Conservation (phyloP, 2,329 filamentous ascomycete genomes). For the Drechslerella coelobrocha region DNA sequence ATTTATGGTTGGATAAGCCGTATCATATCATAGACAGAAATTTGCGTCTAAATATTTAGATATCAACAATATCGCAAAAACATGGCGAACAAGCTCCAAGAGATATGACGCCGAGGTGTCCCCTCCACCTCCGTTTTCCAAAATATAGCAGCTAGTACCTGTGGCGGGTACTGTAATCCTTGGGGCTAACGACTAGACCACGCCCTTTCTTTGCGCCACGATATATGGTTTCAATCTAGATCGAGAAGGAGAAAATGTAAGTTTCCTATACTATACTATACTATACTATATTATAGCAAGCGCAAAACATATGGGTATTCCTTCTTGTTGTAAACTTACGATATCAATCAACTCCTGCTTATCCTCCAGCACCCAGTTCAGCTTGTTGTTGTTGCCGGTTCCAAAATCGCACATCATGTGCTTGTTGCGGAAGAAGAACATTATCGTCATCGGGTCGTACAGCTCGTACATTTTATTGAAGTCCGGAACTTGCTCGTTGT, state of each 20-base stretch:
- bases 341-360: conserved; percentile 99
- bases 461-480: conserved; percentile 90
- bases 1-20: too few species aligned
- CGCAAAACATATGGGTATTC: too few species aligned
- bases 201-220: conserved; percentile 97
- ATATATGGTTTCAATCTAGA: conserved; percentile 90
- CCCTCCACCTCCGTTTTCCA: too few species aligned
- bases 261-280: too few species aligned
- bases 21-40: too few species aligned
- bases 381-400: conserved; percentile 98
- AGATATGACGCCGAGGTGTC: too few species aligned
- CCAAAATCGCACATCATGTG: conserved; percentile 99
- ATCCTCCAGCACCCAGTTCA: conserved; percentile 95
- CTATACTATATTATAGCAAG: too few species aligned
- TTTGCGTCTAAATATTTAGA: too few species aligned
- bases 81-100: too few species aligned
- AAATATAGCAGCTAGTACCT: too few species aligned
- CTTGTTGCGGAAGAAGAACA: conserved; percentile 98
- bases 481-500: conserved; percentile 86
- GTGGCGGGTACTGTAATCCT: conserved; percentile 65
- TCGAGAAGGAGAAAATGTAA: too few species aligned
- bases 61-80: too few species aligned
- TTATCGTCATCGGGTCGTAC: conserved; percentile 90
- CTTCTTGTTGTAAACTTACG: conserved; percentile 51
- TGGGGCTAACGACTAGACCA: conserved; percentile 94